These are phyloP conservation scores for Cladosporium colombiae DNA, from an alignment of 2,329 filamentous ascomycete species.

Conservation along the genomic window DNA sequence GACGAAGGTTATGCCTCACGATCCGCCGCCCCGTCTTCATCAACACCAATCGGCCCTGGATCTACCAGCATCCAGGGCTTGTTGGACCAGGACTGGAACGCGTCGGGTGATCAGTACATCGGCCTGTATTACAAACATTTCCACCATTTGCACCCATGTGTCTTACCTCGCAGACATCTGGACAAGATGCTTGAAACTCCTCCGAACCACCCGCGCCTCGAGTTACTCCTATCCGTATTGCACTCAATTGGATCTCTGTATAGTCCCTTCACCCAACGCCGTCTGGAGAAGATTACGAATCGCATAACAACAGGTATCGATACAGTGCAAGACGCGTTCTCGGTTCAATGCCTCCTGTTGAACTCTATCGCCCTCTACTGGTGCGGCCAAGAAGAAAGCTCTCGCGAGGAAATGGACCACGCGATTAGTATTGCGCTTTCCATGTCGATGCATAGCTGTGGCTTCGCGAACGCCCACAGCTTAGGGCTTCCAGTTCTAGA, in stretches of 20 bases:
- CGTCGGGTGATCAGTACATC: conserved; percentile 7
- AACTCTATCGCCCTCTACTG: background rate
- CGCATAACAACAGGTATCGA: background rate
- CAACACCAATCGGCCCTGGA: background rate
- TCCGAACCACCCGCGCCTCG: background rate
- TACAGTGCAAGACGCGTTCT: background rate
- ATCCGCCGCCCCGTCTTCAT: background rate
- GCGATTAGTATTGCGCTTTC: background rate
- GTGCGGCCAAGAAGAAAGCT: background rate
- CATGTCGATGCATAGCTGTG: background rate
- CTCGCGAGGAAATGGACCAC: background rate
- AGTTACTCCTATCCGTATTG: background rate
- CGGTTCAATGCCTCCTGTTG: background rate
- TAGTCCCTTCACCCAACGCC: background rate
- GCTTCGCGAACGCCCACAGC: background rate
- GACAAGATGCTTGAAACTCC: background rate
- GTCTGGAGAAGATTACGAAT: background rate
- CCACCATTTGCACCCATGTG: conserved; percentile 3
- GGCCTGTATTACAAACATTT: conserved; percentile 7
- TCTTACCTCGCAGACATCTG: background rate
- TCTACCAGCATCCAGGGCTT: background rate
- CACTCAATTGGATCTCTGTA: background rate
- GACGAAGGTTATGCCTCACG: background rate
- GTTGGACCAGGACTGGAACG: background rate
- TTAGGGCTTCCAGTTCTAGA: background rate